phyloP scores from a whole-genome alignment of 2,329 filamentous ascomycete genomes.

The Fusarium transvaalense region DNA sequence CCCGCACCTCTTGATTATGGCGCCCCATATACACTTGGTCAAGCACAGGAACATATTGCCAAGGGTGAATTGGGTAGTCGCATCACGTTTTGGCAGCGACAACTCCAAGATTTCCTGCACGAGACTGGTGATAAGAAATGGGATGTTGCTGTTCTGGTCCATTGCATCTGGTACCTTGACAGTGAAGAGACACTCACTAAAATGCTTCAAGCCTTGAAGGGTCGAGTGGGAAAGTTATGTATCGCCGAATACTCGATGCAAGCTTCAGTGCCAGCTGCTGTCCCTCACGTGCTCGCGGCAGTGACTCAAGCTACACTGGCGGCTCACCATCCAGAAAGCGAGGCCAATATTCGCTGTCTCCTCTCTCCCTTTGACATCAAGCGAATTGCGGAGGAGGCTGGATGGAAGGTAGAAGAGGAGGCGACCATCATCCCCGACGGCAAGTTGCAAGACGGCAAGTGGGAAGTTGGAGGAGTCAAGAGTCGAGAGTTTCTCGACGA shows the following conservation, averaged over 20 bases:
- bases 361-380: conserved; percentile 9
- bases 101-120: background rate
- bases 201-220: conserved; percentile 1
- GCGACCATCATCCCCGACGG: background rate
- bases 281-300: conserved; percentile 13
- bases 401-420: conserved; percentile 2
- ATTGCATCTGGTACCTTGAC: conserved; percentile 22
- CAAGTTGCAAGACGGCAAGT: conserved; percentile 2
- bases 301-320: conserved; percentile 13
- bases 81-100: background rate
- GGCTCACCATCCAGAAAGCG: conserved; percentile 1
- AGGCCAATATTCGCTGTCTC: conserved; percentile 13
- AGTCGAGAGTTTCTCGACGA: background rate
- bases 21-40: conserved; percentile 20
- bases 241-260: conserved; percentile 25
- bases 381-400: background rate
- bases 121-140: background rate
- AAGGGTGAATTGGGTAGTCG: background rate
- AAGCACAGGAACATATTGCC: conserved; percentile 4
- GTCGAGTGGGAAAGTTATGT: background rate
- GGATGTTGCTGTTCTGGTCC: conserved; percentile 16
- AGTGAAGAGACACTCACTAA: background rate
- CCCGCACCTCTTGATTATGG: conserved; percentile 24
- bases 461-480: conserved; percentile 15
- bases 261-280: conserved; percentile 1